Evolutionary conservation across 371 early-diverging fungal genomes (phyloP).

Genomic region (Mortierella sp.): DNA sequence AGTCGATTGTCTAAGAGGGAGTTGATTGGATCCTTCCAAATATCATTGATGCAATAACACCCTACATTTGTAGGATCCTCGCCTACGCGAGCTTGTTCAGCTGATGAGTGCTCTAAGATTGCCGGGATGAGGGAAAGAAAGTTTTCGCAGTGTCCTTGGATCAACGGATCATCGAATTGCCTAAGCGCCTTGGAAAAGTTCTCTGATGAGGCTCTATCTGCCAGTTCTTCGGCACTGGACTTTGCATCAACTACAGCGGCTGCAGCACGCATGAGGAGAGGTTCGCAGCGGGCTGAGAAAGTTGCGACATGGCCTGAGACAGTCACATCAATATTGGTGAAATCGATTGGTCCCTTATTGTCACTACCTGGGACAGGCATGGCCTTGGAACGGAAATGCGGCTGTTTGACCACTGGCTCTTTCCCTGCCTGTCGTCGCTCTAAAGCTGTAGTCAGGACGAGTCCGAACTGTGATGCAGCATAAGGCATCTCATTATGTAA

Average conservation of each 20-base stretch:
- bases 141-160: slow-evolving; percentile 20
- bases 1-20: slow-evolving; percentile 5
- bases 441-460: slow-evolving; percentile 27
- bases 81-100: neutral
- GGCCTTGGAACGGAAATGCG: slow-evolving; percentile 23
- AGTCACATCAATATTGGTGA: slow-evolving; percentile 26
- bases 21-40: slow-evolving; percentile 23
- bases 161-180: slow-evolving; percentile 10
- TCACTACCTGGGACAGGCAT: slow-evolving; percentile 4
- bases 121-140: slow-evolving; percentile 7
- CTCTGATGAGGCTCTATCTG: slow-evolving; percentile 10
- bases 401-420: neutral
- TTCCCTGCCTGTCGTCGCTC: neutral
- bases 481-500: slow-evolving; percentile 22
- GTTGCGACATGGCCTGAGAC: slow-evolving; percentile 13
- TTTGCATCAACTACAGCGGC: neutral
- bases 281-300: slow-evolving; percentile 20
- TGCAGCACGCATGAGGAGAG: slow-evolving; percentile 18
- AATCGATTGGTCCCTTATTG: neutral
- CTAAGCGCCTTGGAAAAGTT: slow-evolving; percentile 5
- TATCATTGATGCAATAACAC: slow-evolving; percentile 34
- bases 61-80: neutral
- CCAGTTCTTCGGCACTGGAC: neutral
- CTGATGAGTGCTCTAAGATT: slow-evolving; percentile 3
- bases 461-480: slow-evolving; percentile 27